Conservation (phyloP, 352 stramenopile genomes). For the Globisporangium viniferum region DNA sequence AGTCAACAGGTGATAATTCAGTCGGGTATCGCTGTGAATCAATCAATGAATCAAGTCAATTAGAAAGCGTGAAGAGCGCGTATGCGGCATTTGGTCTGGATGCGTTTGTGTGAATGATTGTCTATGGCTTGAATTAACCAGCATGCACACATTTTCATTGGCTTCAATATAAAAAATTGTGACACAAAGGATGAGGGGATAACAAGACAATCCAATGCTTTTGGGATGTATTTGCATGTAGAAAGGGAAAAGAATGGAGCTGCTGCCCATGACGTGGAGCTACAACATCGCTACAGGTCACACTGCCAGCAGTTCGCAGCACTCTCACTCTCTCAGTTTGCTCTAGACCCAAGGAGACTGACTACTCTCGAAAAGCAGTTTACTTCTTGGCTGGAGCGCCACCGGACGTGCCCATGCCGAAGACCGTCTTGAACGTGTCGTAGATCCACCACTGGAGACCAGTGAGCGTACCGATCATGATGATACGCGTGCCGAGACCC, state of each 20-base stretch:
- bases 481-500: slow-evolving; percentile 91
- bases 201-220: neutral
- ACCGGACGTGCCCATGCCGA: slow-evolving; percentile 90
- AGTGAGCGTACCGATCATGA: slow-evolving; percentile 96
- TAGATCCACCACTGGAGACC: slow-evolving; percentile 98
- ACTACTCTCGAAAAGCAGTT: neutral
- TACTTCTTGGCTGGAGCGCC: slow-evolving; percentile 76
- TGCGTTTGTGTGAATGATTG: neutral
- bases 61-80: neutral
- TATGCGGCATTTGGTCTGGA: neutral
- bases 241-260: neutral
- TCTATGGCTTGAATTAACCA: neutral
- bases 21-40: neutral
- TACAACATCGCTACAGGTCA: neutral
- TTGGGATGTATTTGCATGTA: slow-evolving; percentile 10
- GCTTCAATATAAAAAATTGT: neutral
- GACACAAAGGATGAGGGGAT: neutral
- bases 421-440: slow-evolving; percentile 93
- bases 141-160: neutral
- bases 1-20: neutral
- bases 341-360: slow-evolving; percentile 4
- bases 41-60: neutral
- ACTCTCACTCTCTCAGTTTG: neutral
- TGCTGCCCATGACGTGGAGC: neutral
- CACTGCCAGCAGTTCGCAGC: neutral